Evolutionary conservation across 768 basidiomycete genomes (phyloP).

Genomic region (Crepidotus variabilis): DNA sequence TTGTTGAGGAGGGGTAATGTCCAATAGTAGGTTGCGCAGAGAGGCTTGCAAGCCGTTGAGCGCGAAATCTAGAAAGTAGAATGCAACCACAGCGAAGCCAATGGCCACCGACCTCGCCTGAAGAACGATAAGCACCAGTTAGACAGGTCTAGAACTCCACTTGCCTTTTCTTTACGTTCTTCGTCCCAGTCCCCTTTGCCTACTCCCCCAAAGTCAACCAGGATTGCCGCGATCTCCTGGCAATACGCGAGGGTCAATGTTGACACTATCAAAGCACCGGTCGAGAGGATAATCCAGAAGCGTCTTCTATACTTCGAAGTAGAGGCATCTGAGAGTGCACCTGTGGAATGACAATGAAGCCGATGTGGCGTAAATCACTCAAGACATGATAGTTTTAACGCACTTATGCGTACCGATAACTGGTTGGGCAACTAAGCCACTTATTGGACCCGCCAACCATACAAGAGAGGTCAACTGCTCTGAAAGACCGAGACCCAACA

Average conservation of each 20-base stretch:
- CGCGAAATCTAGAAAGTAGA: conserved; percentile 96
- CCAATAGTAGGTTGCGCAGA: conserved; percentile 88
- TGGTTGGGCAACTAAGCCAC: conserved; percentile 94
- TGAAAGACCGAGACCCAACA: conserved; percentile 65
- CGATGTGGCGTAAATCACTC: conserved; percentile 25
- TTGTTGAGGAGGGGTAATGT: conserved; percentile 85
- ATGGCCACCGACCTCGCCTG: conserved; percentile 74
- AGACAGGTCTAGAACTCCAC: conserved; percentile 15
- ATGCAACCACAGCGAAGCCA: conserved; percentile 80
- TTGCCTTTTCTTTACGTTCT: conserved; percentile 54
- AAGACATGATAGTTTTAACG: conserved; percentile 10
- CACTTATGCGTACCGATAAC: conserved; percentile 67
- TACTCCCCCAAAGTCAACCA: conserved; percentile 74
- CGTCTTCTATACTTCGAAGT: conserved; percentile 86
- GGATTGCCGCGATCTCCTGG: conserved; percentile 59
- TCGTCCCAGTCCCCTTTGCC: conserved; percentile 90
- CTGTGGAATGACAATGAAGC: conserved; percentile 33
- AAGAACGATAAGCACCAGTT: not conserved
- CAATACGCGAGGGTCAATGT: conserved; percentile 85
- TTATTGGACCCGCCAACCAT: conserved; percentile 94
- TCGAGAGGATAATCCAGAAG: conserved; percentile 91
- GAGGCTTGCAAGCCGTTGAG: conserved; percentile 94
- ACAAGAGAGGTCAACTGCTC: conserved; percentile 92
- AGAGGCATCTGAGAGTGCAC: conserved; percentile 94
- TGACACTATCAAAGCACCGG: conserved; percentile 71